Base-by-base conservation (phyloP, 2,329 filamentous ascomycete species). In the Pyricularia sp. region DNA sequence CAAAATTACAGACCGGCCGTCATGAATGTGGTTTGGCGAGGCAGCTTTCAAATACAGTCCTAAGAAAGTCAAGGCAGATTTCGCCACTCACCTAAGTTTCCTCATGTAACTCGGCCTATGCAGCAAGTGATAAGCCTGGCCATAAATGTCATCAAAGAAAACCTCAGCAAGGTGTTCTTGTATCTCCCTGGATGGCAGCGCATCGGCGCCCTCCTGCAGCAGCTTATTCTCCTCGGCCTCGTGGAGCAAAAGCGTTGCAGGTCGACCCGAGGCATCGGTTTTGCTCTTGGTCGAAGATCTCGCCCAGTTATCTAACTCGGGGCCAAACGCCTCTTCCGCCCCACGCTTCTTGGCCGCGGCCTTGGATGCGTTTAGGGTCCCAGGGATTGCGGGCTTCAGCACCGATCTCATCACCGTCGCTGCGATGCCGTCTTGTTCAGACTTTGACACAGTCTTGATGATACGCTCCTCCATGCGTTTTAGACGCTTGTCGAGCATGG, bases 61-160 rank as follows among this genome's bases (percentile, higher is more conserved):
- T 33, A 3, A 20, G 14, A 14, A 36, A 36, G 12, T 14, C 33
- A 36, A 36, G 10, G 33, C 10, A 36, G 9, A 50, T 50, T 50
- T 7, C 31, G 26, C 25, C 25, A 81, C 86, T 71, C 79, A 90
- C 89, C 84, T 88, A 68, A 95, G 78, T 74, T 93, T 93, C 70
- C 94, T 87, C 91, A 98, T 97, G 77, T 96, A 98, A 77, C 94
- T 98, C 55, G 95, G 94, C 77, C 97, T 98, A 79, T 99, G 95
- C 11, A 99, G 86, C 25, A 99, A 82, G 72, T 96, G 92, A 77
- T 98, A 99, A 42, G 93, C 92, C 77, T 98, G 95, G 10, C 95
- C 95, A 76, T 99, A 98, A 0, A 98, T 87, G 74, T 91, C 94
- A 75, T 98, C 94, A 75, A 98, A 99, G 77, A 96, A 99, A 0